Conservation (phyloP, 2,329 filamentous ascomycete genomes). For the Pyrenochaeta sp. region DNA sequence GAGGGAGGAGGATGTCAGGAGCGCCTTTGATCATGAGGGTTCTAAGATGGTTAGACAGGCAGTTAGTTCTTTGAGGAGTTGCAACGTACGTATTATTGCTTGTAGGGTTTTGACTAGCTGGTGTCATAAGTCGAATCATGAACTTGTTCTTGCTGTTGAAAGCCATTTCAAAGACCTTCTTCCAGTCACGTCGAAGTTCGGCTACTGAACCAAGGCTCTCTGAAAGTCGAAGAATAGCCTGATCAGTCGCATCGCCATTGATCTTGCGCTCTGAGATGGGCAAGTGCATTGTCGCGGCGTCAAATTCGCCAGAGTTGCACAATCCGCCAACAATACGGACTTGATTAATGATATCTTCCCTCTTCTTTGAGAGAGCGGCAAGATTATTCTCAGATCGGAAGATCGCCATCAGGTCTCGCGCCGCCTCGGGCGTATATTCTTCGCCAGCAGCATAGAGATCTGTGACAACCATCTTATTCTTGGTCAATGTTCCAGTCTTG, state of each 20-base stretch:
- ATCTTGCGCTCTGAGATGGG: slow-evolving; percentile 70
- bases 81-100: slow-evolving; percentile 31
- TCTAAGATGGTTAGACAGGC: slow-evolving; percentile 18
- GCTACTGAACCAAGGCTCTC: slow-evolving; percentile 69
- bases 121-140: slow-evolving; percentile 72
- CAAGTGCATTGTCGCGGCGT: slow-evolving; percentile 67
- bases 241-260: slow-evolving; percentile 79
- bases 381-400: slow-evolving; percentile 50
- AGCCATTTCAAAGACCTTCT: slow-evolving; percentile 66
- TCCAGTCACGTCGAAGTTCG: slow-evolving; percentile 70
- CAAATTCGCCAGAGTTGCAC: slow-evolving; percentile 80
- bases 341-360: slow-evolving; percentile 55
- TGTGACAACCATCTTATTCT: slow-evolving; percentile 77
- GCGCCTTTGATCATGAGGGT: slow-evolving; percentile 81
- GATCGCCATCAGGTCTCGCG: slow-evolving; percentile 48
- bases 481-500: slow-evolving; percentile 76
- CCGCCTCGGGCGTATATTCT: slow-evolving; percentile 62
- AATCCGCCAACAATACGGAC: slow-evolving; percentile 70
- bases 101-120: slow-evolving; percentile 39
- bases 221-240: slow-evolving; percentile 76
- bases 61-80: background rate
- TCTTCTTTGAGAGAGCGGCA: slow-evolving; percentile 27
- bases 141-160: slow-evolving; percentile 89
- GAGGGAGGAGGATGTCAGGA: slow-evolving; percentile 74
- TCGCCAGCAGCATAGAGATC: slow-evolving; percentile 69